Evolutionary conservation across 164 flowering plant genomes (phyloP).

Genomic region (Brasenia schreberi): DNA sequence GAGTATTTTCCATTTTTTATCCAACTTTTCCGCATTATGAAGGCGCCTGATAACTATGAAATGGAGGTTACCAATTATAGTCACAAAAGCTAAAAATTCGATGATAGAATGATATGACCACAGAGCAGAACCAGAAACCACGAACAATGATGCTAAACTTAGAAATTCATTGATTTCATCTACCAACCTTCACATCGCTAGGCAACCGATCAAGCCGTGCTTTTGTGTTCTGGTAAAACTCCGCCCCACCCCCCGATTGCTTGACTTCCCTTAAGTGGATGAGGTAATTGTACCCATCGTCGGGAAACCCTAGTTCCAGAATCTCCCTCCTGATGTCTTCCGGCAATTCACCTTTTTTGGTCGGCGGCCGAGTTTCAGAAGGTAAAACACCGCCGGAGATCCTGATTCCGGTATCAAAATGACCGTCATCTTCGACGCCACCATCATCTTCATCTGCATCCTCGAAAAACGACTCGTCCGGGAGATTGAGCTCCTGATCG

Average conservation of each 20-base stretch:
- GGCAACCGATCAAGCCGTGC: conserved; percentile 49
- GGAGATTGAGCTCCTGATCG: neutral
- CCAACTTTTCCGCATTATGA: too few species aligned
- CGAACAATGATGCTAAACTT: too few species aligned
- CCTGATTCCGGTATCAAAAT: neutral
- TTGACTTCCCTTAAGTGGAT: conserved; percentile 70
- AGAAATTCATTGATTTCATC: neutral
- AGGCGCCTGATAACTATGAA: too few species aligned
- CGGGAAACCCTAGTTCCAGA: conserved; percentile 85
- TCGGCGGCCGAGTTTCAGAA: conserved; percentile 2
- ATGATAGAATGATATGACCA: too few species aligned
- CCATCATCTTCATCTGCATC: conserved; percentile 37
- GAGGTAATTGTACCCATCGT: conserved; percentile 90
- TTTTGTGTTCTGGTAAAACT: conserved; percentile 52
- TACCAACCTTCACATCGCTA: conserved; percentile 66
- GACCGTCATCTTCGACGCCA: conserved; percentile 3
- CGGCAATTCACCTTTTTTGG: conserved; percentile 18
- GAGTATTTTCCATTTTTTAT: too few species aligned
- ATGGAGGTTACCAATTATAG: too few species aligned
- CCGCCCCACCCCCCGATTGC: conserved; percentile 71
- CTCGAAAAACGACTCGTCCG: conserved; percentile 45
- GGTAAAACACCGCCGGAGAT: neutral
- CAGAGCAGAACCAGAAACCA: too few species aligned
- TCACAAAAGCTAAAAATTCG: too few species aligned
- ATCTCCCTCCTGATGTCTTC: conserved; percentile 67